Conservation (phyloP, 1,139 yeast species). For the Sugiyamaella grinbergsii region DNA sequence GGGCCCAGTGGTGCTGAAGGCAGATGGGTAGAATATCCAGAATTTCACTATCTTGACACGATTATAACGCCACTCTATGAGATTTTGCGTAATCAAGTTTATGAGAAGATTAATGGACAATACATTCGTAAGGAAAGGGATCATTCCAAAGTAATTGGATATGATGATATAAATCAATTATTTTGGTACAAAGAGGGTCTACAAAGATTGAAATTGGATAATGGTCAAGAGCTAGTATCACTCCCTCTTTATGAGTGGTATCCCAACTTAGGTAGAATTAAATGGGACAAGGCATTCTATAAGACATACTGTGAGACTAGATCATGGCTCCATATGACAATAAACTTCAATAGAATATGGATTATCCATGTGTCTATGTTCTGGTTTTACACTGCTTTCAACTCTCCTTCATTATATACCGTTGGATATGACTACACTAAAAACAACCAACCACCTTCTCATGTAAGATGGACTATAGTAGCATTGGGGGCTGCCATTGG, state of each 20-base stretch:
- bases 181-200: slow-evolving; percentile 79
- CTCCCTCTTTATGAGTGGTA: slow-evolving; percentile 52
- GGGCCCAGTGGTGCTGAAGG: background rate
- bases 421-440: slow-evolving; percentile 56
- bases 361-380: slow-evolving; percentile 72
- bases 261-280: slow-evolving; percentile 49
- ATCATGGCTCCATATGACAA: slow-evolving; percentile 74
- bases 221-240: slow-evolving; percentile 50
- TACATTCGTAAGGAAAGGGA: slow-evolving; percentile 60
- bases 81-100: slow-evolving; percentile 61
- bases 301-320: slow-evolving; percentile 76
- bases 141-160: slow-evolving; percentile 72
- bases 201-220: slow-evolving; percentile 49
- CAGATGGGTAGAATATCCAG: slow-evolving; percentile 6
- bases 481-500: slow-evolving; percentile 75
- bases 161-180: slow-evolving; percentile 82
- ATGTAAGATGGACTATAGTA: slow-evolving; percentile 60
- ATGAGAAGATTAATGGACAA: slow-evolving; percentile 42
- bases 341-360: slow-evolving; percentile 84
- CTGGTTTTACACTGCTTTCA: slow-evolving; percentile 81
- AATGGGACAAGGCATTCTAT: slow-evolving; percentile 65
- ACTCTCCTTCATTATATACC: slow-evolving; percentile 77
- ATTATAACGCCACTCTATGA: slow-evolving; percentile 75
- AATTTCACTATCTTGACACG: slow-evolving; percentile 57
- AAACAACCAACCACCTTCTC: slow-evolving; percentile 66